Evolutionary conservation across 345 rosid species (phyloP).

Genomic region (Camelina neglecta): DNA sequence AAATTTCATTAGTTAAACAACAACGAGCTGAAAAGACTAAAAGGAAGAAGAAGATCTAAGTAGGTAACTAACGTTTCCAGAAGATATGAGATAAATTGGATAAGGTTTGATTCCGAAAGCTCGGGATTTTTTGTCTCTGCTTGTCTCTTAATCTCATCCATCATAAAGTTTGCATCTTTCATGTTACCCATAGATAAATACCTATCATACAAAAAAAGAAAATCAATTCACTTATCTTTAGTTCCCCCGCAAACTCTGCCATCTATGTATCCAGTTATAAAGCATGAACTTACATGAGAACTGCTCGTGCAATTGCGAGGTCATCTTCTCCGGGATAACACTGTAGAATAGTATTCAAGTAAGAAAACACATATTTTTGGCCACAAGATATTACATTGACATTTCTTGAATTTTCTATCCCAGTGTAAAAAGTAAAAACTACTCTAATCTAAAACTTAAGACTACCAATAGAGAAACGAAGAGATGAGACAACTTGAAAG

Average conservation of each 20-base stretch:
- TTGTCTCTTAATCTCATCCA: conserved; percentile 81
- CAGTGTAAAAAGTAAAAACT: not conserved
- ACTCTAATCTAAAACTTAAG: not conserved
- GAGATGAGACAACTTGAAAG: not conserved
- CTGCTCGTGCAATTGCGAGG: conserved; percentile 81
- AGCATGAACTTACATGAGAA: conserved; percentile 63
- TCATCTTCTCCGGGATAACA: conserved; percentile 99
- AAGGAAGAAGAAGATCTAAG: conserved; percentile 20
- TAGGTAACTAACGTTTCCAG: conserved; percentile 65
- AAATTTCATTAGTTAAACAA: conserved; percentile 25
- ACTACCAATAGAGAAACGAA: not conserved
- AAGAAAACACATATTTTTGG: not conserved
- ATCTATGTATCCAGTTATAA: conserved; percentile 4
- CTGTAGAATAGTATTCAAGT: conserved; percentile 54
- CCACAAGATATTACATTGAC: conserved; percentile 5
- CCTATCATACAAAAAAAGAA: conserved; percentile 50
- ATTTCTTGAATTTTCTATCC: conserved; percentile 12
- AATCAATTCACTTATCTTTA: not conserved
- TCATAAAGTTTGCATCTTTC: conserved; percentile 73
- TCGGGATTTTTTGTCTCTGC: conserved; percentile 61
- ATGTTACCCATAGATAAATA: conserved; percentile 83
- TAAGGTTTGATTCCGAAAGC: conserved; percentile 66
- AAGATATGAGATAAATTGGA: conserved; percentile 64
- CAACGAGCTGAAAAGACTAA: conserved; percentile 5
- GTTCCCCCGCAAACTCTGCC: conserved; percentile 4